Conservation (phyloP, 768 basidiomycete genomes). For the Leccinum ochraceum region DNA sequence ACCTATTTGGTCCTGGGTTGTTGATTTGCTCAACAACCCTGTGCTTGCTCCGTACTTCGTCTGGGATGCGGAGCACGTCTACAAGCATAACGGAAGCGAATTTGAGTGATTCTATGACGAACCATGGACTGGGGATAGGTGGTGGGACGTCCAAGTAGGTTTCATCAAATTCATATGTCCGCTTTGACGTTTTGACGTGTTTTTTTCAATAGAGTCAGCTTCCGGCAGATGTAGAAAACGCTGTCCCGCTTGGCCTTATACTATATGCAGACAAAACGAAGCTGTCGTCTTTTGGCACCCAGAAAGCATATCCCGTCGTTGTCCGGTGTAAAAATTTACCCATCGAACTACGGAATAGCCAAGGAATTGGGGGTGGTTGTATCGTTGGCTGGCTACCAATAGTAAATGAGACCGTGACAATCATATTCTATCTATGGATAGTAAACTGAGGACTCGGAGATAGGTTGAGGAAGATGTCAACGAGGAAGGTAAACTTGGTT, state of each 20-base stretch:
- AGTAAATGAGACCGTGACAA: background rate
- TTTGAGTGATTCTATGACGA: slow-evolving; percentile 9
- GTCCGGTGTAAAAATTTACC: slow-evolving; percentile 36
- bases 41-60: slow-evolving; percentile 17
- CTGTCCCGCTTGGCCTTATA: slow-evolving; percentile 29
- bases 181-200: too few species aligned
- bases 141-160: slow-evolving; percentile 8
- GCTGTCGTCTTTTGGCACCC: slow-evolving; percentile 39
- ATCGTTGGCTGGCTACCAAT: background rate
- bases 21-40: slow-evolving; percentile 3
- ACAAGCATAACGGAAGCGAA: background rate
- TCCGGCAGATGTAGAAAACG: slow-evolving; percentile 23
- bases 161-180: too few species aligned
- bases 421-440: too few species aligned
- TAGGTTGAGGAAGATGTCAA: slow-evolving; percentile 26
- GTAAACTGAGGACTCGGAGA: too few species aligned
- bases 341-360: slow-evolving; percentile 34
- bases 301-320: slow-evolving; percentile 41
- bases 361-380: slow-evolving; percentile 25
- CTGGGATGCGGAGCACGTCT: slow-evolving; percentile 15
- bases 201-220: slow-evolving; percentile 1
- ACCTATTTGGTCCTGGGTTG: slow-evolving; percentile 9
- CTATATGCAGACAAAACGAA: slow-evolving; percentile 44
- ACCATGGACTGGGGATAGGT: slow-evolving; percentile 12
- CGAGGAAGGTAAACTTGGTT: slow-evolving; percentile 33